Evolutionary conservation across 1,284 basidiomycete genomes (phyloP).

Genomic region (Microbotryum scabiosae): DNA sequence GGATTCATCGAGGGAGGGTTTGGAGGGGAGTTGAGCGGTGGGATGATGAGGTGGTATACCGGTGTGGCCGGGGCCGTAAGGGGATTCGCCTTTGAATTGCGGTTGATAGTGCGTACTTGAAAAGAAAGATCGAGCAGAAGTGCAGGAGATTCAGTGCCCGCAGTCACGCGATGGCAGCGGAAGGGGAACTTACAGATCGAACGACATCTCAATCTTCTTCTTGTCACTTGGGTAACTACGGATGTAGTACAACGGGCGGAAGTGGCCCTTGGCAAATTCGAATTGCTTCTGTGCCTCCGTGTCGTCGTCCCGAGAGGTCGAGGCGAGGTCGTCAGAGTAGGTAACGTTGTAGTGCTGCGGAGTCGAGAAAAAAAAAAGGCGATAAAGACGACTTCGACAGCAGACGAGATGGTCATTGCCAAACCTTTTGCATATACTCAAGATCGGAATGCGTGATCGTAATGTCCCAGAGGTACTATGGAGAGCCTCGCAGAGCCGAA

Average conservation of each 20-base stretch:
- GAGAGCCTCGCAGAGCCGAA: slow-evolving; percentile 33
- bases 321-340: slow-evolving; percentile 43
- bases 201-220: slow-evolving; percentile 56
- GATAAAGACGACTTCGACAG: slow-evolving; percentile 3
- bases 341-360: slow-evolving; percentile 47
- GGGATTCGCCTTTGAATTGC: slow-evolving; percentile 40
- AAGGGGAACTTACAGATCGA: slow-evolving; percentile 36
- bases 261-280: slow-evolving; percentile 46
- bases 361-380: background rate
- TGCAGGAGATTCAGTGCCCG: background rate
- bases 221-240: slow-evolving; percentile 44
- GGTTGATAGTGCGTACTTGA: slow-evolving; percentile 49
- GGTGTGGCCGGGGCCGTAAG: slow-evolving; percentile 11
- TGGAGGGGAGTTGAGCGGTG: background rate
- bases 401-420: background rate
- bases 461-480: slow-evolving; percentile 45
- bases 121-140: background rate
- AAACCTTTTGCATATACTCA: slow-evolving; percentile 51
- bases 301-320: slow-evolving; percentile 40
- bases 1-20: background rate
- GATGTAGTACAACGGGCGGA: slow-evolving; percentile 41
- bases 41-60: slow-evolving; percentile 9
- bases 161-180: no score
- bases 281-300: slow-evolving; percentile 42
- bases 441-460: slow-evolving; percentile 54